Evolutionary conservation across 805 yeast genomes (phyloP).

Genomic region (Cyberlindnera xylosilytica): DNA sequence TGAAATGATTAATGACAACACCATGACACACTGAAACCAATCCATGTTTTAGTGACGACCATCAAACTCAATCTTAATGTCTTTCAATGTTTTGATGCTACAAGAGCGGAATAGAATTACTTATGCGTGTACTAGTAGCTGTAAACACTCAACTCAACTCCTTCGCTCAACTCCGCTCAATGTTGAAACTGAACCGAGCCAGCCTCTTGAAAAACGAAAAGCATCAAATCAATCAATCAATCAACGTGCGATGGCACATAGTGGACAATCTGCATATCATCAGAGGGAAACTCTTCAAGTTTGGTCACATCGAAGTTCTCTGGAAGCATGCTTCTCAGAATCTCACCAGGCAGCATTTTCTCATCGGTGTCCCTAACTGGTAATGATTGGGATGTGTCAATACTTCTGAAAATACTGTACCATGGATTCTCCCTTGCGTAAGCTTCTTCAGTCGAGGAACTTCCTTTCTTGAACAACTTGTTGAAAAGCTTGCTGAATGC

Average conservation of each 20-base stretch:
- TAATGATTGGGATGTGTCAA: conserved; percentile 7
- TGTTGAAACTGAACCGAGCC: no score
- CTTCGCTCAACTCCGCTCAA: no score
- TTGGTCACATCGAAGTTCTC: background rate
- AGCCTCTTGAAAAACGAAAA: no score
- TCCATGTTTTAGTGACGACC: no score
- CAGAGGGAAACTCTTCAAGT: background rate
- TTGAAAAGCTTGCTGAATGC: conserved; percentile 1
- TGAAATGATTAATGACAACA: no score
- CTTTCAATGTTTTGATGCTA: no score
- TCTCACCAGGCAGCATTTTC: background rate
- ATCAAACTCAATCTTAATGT: no score
- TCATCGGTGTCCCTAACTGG: conserved; percentile 1
- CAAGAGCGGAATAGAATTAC: no score
- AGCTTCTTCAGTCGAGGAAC: conserved; percentile 4
- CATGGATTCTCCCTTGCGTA: conserved; percentile 19
- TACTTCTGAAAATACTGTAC: conserved; percentile 15
- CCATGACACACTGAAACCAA: no score
- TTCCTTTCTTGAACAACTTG: conserved; percentile 9
- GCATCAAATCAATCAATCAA: no score
- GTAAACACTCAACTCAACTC: no score
- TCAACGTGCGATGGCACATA: conserved; percentile 2
- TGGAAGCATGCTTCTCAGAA: conserved; percentile 1
- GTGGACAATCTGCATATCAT: conserved; percentile 4
- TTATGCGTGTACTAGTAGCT: no score